Conservation (phyloP, 176 grass and related monocot species). For the Canna indica region DNA sequence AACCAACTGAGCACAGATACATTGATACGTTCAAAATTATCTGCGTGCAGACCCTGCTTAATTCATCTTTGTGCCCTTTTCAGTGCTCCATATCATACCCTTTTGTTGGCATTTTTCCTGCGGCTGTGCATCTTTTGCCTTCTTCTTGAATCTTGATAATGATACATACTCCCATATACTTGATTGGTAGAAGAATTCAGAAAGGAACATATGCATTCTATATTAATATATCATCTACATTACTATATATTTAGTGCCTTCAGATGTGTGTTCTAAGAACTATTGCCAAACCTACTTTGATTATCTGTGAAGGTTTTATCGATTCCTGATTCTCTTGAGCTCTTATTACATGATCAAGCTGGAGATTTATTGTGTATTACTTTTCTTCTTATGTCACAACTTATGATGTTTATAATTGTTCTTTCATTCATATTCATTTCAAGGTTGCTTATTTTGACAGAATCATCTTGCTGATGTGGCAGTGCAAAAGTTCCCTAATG, state of each 20-base stretch:
- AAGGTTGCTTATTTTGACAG: conserved; percentile 25
- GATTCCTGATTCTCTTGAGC: background rate
- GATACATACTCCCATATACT: too few relatives aligned
- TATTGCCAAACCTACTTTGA: background rate
- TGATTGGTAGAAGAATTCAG: too few relatives aligned
- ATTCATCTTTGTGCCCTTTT: too few relatives aligned
- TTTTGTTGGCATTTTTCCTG: too few relatives aligned
- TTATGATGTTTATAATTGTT: background rate
- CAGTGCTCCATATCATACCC: too few relatives aligned
- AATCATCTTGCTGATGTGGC: conserved; percentile 32
- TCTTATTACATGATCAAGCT: background rate
- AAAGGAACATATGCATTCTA: background rate
- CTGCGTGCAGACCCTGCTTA: too few relatives aligned
- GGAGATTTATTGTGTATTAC: background rate
- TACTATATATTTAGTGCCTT: background rate
- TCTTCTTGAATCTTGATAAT: too few relatives aligned
- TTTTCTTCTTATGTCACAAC: background rate
- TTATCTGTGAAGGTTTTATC: background rate
- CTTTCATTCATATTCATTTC: background rate
- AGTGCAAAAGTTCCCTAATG: conserved; percentile 49
- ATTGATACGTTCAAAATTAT: too few relatives aligned
- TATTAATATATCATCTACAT: background rate
- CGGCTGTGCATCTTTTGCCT: too few relatives aligned
- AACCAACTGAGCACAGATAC: too few relatives aligned
- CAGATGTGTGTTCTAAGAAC: background rate